Base-by-base conservation (phyloP, 306 rosid species). In the Cucurbita maxima region DNA sequence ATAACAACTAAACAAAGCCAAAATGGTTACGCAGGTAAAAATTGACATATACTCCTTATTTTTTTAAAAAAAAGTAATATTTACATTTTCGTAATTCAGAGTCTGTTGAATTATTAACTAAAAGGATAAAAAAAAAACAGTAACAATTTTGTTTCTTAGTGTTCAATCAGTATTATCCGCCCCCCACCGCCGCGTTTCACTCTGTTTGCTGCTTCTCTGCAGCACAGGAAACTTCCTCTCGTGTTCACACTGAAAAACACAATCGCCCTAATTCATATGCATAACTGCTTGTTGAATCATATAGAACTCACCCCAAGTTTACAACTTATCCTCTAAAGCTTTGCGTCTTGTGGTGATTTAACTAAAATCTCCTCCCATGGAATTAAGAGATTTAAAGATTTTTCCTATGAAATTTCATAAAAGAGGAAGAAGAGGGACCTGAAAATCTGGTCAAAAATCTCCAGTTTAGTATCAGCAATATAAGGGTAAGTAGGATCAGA, bases 121-220 rank as follows among this genome's bases (percentile, higher is more conserved):
- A 25, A 25, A 25, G 30, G 30, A 25, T 25, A 30, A 30, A 30
- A 30, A 2, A 30, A 30, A 25, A 22, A 22, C 1, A 1, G 25
- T 25, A 25, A 25, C 25, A 25, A 30, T 30, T 30, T 30, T 30
- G 3, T 30, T 30, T 30, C 34, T 30, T 30, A 30, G 2, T 30
- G 34, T 30, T 30, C 34, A 30, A 30, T 76, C 85, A 81, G 54
- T 19, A 86, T 80, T 5, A 84, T 84, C 41, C 88, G 83, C 7
- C 90, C 86, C 0, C 83, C 85, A 3, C 83, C 80, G 7, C 85
- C 83, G 14, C 78, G 82, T 0, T 0, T 58, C 9, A 86, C 2
- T 54, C 88, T 38, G n/a, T 68, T 86, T 4, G 82, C 76, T 0
- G 82, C 86, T 59, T 84, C 88, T 51, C 63, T 76, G n/a, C 75